Conservation (phyloP, 2,329 filamentous ascomycete species). For the Eutypa lata region DNA sequence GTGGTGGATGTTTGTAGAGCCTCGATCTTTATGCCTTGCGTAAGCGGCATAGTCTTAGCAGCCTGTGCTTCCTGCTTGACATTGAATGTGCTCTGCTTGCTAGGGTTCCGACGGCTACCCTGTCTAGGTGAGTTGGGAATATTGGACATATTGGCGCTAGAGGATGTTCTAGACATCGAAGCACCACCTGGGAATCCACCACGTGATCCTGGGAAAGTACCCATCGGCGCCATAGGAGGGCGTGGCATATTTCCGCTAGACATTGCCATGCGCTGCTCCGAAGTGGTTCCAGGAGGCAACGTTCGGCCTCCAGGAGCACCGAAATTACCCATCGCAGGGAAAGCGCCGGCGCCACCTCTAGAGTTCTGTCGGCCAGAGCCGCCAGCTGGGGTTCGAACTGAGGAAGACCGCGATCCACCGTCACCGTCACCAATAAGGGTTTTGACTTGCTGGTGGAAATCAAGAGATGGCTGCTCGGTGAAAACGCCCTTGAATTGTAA, state of each 20-base stretch:
- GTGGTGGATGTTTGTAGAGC: slow-evolving; percentile 67
- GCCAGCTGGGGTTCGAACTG: slow-evolving; percentile 56
- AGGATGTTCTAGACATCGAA: slow-evolving; percentile 64
- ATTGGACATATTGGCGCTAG: slow-evolving; percentile 52
- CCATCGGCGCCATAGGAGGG: slow-evolving; percentile 52
- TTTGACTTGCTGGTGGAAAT: slow-evolving; percentile 91
- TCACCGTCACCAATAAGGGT: slow-evolving; percentile 77
- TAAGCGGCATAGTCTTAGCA: slow-evolving; percentile 89
- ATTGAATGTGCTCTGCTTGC: slow-evolving; percentile 58
- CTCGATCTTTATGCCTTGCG: slow-evolving; percentile 76
- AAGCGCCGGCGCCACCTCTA: slow-evolving; percentile 48
- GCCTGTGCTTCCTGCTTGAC: slow-evolving; percentile 63
- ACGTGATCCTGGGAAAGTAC: slow-evolving; percentile 59
- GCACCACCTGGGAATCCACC: slow-evolving; percentile 60
- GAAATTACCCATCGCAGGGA: slow-evolving; percentile 70
- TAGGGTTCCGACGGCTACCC: slow-evolving; percentile 61
- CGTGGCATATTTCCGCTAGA: slow-evolving; percentile 51
- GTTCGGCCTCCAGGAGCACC: slow-evolving; percentile 44
- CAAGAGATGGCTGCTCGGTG: slow-evolving; percentile 90
- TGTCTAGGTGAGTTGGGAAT: slow-evolving; percentile 70
- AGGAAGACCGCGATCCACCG: slow-evolving; percentile 54
- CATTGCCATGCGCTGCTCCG: slow-evolving; percentile 70
- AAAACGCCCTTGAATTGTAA: slow-evolving; percentile 95
- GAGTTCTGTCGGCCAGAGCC: slow-evolving; percentile 49
- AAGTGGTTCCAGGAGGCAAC: slow-evolving; percentile 73